Percentiles rank a stretch among this genome's conserved stretches.
phyloP scores from a whole-genome alignment of 2,329 filamentous ascomycete species.

The Clarireedia homoeocarpa region DNA sequence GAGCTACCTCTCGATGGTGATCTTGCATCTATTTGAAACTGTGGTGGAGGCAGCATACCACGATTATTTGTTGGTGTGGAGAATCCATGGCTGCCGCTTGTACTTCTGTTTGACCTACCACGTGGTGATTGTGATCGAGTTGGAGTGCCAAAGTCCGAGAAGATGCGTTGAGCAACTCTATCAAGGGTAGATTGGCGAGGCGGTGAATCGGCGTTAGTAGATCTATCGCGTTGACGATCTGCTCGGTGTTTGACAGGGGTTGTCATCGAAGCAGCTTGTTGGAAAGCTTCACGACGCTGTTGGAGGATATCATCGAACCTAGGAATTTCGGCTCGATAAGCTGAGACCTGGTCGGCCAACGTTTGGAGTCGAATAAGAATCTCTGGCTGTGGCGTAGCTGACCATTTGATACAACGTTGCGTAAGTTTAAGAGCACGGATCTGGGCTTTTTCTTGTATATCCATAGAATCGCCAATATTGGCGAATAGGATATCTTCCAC shows the following conservation, averaged over 20 bases:
- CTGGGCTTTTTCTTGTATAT: conserved; percentile 36
- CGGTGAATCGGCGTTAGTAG: conserved; percentile 42
- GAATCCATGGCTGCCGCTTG: conserved; percentile 20
- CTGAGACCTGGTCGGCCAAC: conserved; percentile 53
- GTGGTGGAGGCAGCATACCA: conserved; percentile 16
- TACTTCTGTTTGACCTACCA: conserved; percentile 12
- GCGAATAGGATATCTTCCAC: conserved; percentile 27
- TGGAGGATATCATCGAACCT: conserved; percentile 67
- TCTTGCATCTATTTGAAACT: conserved; percentile 20
- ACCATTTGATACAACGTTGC: conserved; percentile 47
- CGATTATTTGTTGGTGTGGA: conserved; percentile 19
- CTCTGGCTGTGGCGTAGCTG: conserved; percentile 39
- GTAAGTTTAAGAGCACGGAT: conserved; percentile 43
- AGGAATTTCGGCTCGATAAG: conserved; percentile 56
- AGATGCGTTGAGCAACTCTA: conserved; percentile 53
- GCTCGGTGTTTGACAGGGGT: conserved; percentile 30
- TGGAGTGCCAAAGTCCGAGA: conserved; percentile 40
- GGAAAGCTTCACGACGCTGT: conserved; percentile 56
- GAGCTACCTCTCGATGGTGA: conserved; percentile 20
- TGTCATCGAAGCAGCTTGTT: conserved; percentile 42
- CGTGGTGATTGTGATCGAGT: conserved; percentile 28
- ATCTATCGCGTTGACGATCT: conserved; percentile 37
- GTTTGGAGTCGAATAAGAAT: conserved; percentile 51
- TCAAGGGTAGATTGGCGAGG: conserved; percentile 48
- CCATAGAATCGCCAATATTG: conserved; percentile 20